Percentiles rank a stretch among this genome's conserved stretches.
phyloP scores from a whole-genome alignment of 495 filamentous ascomycete genomes.

The Penicillium antarcticum region DNA sequence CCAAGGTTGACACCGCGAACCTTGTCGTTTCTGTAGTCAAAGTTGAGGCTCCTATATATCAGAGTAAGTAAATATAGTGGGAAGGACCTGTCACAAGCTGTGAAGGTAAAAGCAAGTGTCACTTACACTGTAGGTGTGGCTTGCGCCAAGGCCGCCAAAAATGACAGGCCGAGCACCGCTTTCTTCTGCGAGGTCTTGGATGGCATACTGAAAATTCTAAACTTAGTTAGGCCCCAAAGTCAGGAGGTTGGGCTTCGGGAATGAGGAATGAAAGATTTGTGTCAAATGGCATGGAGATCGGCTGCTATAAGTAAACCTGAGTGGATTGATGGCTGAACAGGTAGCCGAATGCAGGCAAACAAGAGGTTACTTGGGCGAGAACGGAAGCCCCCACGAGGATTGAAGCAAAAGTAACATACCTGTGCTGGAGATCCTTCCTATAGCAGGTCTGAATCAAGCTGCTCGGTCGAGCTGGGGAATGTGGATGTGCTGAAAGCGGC shows the following conservation, averaged over 20 bases:
- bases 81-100: not conserved
- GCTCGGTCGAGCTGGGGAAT: constrained; percentile 5
- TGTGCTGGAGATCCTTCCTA: constrained; percentile 15
- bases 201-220: constrained; percentile 31
- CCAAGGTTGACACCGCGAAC: constrained; percentile 57
- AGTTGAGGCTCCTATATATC: constrained; percentile 30
- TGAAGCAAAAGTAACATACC: constrained; percentile 8
- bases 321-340: constrained; percentile 6
- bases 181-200: constrained; percentile 32
- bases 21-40: constrained; percentile 43
- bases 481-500: constrained; percentile 19
- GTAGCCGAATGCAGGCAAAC: constrained; percentile 16
- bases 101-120: not conserved
- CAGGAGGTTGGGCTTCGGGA: constrained; percentile 26
- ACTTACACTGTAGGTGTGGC: constrained; percentile 39
- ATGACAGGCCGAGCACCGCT: constrained; percentile 30
- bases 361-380: constrained; percentile 4
- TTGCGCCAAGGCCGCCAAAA: constrained; percentile 29
- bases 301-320: constrained; percentile 36
- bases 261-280: constrained; percentile 20
- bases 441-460: not conserved
- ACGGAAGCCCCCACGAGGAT: constrained; percentile 6
- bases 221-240: constrained; percentile 10
- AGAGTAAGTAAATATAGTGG: constrained; percentile 1
- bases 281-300: constrained; percentile 33